Base-by-base conservation (phyloP, 305 asterid genomes). In the Fraxinus velutina region DNA sequence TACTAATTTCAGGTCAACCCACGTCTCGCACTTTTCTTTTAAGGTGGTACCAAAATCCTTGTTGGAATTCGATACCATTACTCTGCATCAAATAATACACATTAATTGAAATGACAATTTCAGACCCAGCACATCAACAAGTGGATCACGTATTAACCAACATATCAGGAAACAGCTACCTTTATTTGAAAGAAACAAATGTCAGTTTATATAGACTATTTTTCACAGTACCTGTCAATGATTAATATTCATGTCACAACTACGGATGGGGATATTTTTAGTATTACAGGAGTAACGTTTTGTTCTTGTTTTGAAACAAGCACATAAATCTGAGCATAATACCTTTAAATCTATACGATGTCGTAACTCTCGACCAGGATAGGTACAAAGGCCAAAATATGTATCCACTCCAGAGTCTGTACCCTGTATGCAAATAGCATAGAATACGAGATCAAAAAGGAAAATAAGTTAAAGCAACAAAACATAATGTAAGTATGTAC, bases 331-430 rank as follows among this genome's bases (percentile, higher is more conserved):
- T 37, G 34, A 34, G 21, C 0, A 29, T 24, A 52, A 73, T 73
- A 94, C 98, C 98, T 96, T 96, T 15, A 96, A 73, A 89, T 96
- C 99, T 78, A 96, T 90, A 75, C 99, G 97, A 73, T 89, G 98
- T 17, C 98, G 93, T 78, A 96, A 79, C 88, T 94, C 98, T 83
- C 83, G 92, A 70, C 97, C 96, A 78, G 95, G 97, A 75, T 88
- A 92, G 71, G 98, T 93, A 92, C 98, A 96, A 50, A 96, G 97
- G 74, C 99, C 98, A 87, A 93, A 94, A 86, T 91, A 96, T 21
- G 98, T 96, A 86, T 96, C 98, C 79, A 94, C 97, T 77, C 98
- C 98, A 44, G 92, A 88, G 88, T 93, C 98, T 12, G 92, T 91
- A 78, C 94, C 97, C 98, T 96, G 89, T 34, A 3, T 64, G 57